phyloP scores from a whole-genome alignment of 2,329 filamentous ascomycete species.

The Chaetothyriales sp. region DNA sequence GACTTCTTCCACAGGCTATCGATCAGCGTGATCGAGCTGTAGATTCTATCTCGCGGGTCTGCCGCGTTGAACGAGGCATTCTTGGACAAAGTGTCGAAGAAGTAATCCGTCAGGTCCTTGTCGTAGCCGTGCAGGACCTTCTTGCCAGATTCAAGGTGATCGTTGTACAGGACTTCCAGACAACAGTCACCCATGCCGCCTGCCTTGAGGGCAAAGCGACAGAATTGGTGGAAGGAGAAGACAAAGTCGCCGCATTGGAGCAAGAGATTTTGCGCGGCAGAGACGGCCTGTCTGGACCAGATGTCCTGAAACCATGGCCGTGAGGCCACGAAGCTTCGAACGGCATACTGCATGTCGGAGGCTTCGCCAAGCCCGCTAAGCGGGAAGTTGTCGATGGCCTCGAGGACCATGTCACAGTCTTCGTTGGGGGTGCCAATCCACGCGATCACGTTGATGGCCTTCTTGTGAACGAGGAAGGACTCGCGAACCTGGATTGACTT shows the following conservation, averaged over 20 bases:
- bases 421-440: conserved; percentile 4
- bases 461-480: neutral
- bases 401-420: conserved; percentile 5
- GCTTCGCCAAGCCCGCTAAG: neutral
- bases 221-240: neutral
- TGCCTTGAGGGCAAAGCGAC: neutral
- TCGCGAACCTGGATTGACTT: conserved; percentile 13
- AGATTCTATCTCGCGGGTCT: neutral
- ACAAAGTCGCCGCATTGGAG: neutral
- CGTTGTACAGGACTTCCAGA: neutral
- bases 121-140: neutral
- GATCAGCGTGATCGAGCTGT: neutral
- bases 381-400: conserved; percentile 6
- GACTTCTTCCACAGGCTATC: neutral
- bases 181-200: neutral
- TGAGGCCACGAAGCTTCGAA: neutral
- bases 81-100: neutral
- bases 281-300: neutral
- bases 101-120: neutral
- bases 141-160: neutral
- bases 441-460: neutral
- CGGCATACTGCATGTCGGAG: neutral
- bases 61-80: neutral
- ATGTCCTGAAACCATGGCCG: neutral
- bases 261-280: neutral